Base-by-base conservation (phyloP, 306 rosid genomes). In the Glycine tomentella region DNA sequence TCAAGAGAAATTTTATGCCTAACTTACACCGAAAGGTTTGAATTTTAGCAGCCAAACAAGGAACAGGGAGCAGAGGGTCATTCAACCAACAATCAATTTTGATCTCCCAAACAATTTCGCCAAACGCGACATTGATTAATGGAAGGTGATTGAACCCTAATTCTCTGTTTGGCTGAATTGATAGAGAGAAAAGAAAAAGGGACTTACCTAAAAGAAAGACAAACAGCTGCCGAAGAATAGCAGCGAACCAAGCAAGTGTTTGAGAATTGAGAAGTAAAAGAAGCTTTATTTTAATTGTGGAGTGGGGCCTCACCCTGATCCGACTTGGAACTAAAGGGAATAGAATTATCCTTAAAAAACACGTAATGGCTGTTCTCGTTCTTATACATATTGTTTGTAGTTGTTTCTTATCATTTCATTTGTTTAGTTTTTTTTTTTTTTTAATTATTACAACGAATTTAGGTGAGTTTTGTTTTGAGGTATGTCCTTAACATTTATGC, bases 151-250 rank as follows among this genome's bases (percentile, higher is more conserved):
- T 3, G 55, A 79, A 76, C 82, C 83, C 71, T 83, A 83, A 51
- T 55, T 59, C 40, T 17, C 49, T 68, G 88, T 74, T 87, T 85
- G 89, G 86, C 38, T 56, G 67, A 12, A 9, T 25, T 25, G 31
- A 25, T 25, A 59, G 25, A 40, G 52, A 66, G 13, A 1, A 14
- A 25, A 49, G 34, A 11, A 69, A 61, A 68, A 56, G 46, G 6
- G 50, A 59, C 84, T 82, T 77, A 79, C 80, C 71, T 9, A 63
- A 53, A 20, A 44, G 3, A 36, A n/a, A 77, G 72, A 64, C 82
- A 86, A 86, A 83, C 77, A 75, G 84, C 67, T 25, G 58, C 77
- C 80, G 79, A 78, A 69, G 72, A 42, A 73, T 16, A 25, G 40
- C 14, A 33, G 67, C 40, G 46, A 70, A 55, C 68, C 40, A 76